A percentile compares a stretch with the other conserved stretches of the same genome.
Conservation (phyloP, 768 basidiomycete genomes). For the Exidia glandulosa region DNA sequence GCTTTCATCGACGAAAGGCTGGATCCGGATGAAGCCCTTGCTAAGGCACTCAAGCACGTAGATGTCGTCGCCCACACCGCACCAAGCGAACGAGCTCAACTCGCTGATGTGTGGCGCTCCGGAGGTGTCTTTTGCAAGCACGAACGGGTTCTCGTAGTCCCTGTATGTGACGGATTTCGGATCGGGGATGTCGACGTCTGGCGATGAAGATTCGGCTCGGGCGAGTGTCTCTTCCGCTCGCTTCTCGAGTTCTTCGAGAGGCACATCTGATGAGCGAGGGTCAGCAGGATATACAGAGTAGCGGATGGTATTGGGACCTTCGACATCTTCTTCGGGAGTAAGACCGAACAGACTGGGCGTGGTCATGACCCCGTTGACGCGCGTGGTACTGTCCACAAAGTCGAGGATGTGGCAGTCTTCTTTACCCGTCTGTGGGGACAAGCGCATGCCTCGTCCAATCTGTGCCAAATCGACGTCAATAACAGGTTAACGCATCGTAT, state of each 20-base stretch:
- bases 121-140: slow-evolving; percentile 30
- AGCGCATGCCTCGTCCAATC: slow-evolving; percentile 89
- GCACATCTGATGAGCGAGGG: slow-evolving; percentile 33
- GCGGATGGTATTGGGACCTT: slow-evolving; percentile 31
- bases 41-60: slow-evolving; percentile 71
- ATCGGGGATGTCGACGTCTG: slow-evolving; percentile 29
- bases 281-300: neutral
- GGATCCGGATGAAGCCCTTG: slow-evolving; percentile 56
- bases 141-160: slow-evolving; percentile 69
- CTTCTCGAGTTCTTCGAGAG: slow-evolving; percentile 35
- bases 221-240: slow-evolving; percentile 15
- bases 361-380: slow-evolving; percentile 62
- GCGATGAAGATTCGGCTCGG: slow-evolving; percentile 2
- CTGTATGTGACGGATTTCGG: slow-evolving; percentile 59
- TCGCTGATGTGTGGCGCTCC: slow-evolving; percentile 38
- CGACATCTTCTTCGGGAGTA: slow-evolving; percentile 56
- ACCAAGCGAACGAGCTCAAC: slow-evolving; percentile 62
- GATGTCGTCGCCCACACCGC: slow-evolving; percentile 58
- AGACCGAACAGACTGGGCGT: slow-evolving; percentile 80
- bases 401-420: slow-evolving; percentile 81
- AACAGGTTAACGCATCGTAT: neutral
- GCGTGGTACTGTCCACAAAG: slow-evolving; percentile 66
- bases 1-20: slow-evolving; percentile 26
- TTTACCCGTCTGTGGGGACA: slow-evolving; percentile 74
- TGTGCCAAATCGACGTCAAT: slow-evolving; percentile 16